phyloP scores from a whole-genome alignment of 371 early-diverging fungal genomes.

The Mucor piriformis region DNA sequence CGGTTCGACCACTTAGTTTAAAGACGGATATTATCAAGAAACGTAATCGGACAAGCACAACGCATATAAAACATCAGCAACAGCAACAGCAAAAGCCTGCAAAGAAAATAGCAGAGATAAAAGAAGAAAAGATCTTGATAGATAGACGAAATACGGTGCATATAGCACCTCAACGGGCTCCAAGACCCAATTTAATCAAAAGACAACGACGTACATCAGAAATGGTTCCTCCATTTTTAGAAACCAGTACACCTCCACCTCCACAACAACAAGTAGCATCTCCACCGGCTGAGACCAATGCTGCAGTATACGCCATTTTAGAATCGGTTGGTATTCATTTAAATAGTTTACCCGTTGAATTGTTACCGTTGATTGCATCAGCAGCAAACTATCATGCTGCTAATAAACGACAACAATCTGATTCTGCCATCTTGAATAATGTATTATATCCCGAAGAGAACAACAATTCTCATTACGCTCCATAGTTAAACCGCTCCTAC shows the following conservation, averaged over 20 bases:
- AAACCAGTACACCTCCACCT: not conserved
- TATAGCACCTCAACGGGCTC: constrained; percentile 11
- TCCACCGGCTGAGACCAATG: constrained; percentile 15
- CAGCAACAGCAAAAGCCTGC: not conserved
- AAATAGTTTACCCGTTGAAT: constrained; percentile 26
- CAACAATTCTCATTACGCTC: too few species aligned
- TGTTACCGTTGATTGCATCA: constrained; percentile 30
- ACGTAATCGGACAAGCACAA: constrained; percentile 61
- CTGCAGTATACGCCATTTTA: constrained; percentile 28
- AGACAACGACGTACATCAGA: constrained; percentile 17
- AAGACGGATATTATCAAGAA: constrained; percentile 87
- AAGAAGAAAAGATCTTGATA: not conserved
- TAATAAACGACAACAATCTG: constrained; percentile 15
- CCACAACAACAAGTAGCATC: not conserved
- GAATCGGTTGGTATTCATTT: constrained; percentile 33
- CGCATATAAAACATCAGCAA: not conserved
- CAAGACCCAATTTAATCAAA: constrained; percentile 10
- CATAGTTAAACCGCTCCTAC: too few species aligned
- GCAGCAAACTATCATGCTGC: constrained; percentile 36
- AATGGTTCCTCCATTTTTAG: not conserved
- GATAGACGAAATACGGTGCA: constrained; percentile 22
- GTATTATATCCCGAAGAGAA: constrained; percentile 1
- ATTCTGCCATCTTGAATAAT: not conserved
- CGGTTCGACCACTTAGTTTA: constrained; percentile 79
- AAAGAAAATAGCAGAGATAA: not conserved